Conservation (phyloP, 2,329 filamentous ascomycete genomes). For the Stagonosporopsis chrysanthemi region DNA sequence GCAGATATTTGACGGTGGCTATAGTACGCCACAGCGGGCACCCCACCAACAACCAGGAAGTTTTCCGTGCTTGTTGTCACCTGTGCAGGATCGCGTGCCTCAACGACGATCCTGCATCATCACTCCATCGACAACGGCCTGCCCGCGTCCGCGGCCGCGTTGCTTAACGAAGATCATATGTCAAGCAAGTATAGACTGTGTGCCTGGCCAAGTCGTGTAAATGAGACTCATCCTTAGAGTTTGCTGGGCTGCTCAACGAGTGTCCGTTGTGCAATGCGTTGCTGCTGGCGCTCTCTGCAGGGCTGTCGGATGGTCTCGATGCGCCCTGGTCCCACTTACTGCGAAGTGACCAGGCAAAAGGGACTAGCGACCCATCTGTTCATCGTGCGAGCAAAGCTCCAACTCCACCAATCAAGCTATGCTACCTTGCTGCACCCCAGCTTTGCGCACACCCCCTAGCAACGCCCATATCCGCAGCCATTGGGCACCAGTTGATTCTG, state of each 20-base stretch:
- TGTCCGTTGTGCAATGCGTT: slow-evolving; percentile 7
- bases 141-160: slow-evolving; percentile 9
- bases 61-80: neutral
- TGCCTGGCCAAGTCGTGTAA: slow-evolving; percentile 4
- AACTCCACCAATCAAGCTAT: slow-evolving; percentile 18
- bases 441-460: slow-evolving; percentile 16
- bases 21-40: slow-evolving; percentile 8
- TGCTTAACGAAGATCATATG: slow-evolving; percentile 10
- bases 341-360: slow-evolving; percentile 5
- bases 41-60: neutral
- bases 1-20: slow-evolving; percentile 19
- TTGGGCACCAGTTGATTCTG: slow-evolving; percentile 1
- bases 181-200: slow-evolving; percentile 8
- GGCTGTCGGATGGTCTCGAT: slow-evolving; percentile 8
- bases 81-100: slow-evolving; percentile 8
- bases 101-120: slow-evolving; percentile 10
- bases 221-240: neutral
- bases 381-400: slow-evolving; percentile 1
- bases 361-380: slow-evolving; percentile 1
- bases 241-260: slow-evolving; percentile 10
- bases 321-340: slow-evolving; percentile 10
- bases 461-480: slow-evolving; percentile 2
- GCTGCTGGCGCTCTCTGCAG: neutral
- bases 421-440: slow-evolving; percentile 17
- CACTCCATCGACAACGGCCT: slow-evolving; percentile 4